Conservation (phyloP, 371 early-diverging fungal genomes). For the Synchytrium microbalum region DNA sequence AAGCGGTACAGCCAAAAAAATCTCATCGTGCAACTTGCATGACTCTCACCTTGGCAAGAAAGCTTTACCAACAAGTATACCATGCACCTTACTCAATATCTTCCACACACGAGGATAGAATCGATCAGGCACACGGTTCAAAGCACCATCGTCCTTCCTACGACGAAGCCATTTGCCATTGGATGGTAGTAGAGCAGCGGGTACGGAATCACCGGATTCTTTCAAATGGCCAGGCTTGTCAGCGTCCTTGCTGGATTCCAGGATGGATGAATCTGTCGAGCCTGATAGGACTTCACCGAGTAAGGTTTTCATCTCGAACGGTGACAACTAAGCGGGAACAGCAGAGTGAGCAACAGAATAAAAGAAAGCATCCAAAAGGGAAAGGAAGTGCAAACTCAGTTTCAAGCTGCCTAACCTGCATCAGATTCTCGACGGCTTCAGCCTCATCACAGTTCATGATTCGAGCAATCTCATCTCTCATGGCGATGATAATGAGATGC, state of each 20-base stretch:
- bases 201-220: too few relatives aligned
- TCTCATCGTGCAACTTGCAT: too few relatives aligned
- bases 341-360: constrained; percentile 4
- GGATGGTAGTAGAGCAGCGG: constrained; percentile 40
- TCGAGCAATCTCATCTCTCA: constrained; percentile 76
- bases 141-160: constrained; percentile 67
- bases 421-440: constrained; percentile 69
- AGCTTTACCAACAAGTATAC: constrained; percentile 43
- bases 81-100: constrained; percentile 55
- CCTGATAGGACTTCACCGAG: constrained; percentile 66
- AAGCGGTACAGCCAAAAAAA: too few relatives aligned
- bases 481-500: constrained; percentile 72
- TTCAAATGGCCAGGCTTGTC: neutral
- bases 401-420: constrained; percentile 66
- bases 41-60: constrained; percentile 55
- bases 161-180: constrained; percentile 69
- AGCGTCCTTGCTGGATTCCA: neutral
- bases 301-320: constrained; percentile 69
- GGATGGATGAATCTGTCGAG: constrained; percentile 30
- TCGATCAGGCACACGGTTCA: constrained; percentile 68
- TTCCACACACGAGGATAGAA: constrained; percentile 76
- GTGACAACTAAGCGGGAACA: constrained; percentile 31
- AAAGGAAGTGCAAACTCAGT: constrained; percentile 6
- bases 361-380: neutral
- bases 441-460: constrained; percentile 64